phyloP scores from a whole-genome alignment of 2,329 filamentous ascomycete genomes.

The Arachnomyces sp. region DNA sequence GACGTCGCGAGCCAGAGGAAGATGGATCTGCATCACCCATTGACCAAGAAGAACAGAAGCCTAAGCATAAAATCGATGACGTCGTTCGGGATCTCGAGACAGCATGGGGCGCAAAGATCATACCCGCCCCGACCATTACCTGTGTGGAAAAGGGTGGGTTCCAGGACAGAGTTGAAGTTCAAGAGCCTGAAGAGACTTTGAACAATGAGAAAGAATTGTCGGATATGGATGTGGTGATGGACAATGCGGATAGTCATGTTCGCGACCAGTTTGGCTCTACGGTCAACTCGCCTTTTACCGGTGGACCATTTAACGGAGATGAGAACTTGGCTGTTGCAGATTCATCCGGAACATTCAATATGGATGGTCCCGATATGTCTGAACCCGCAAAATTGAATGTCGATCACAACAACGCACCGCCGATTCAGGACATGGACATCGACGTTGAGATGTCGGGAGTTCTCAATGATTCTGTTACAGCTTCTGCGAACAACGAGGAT shows the following conservation, averaged over 20 bases:
- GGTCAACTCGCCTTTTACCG: slow-evolving; percentile 7
- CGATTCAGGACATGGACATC: slow-evolving; percentile 26
- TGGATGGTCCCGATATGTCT: slow-evolving; percentile 4
- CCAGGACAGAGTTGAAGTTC: slow-evolving; percentile 45
- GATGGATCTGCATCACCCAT: slow-evolving; percentile 26
- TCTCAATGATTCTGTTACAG: slow-evolving; percentile 29
- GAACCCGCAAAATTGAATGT: slow-evolving; percentile 2
- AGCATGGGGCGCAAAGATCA: slow-evolving; percentile 59
- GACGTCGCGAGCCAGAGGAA: slow-evolving; percentile 27
- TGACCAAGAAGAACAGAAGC: slow-evolving; percentile 35
- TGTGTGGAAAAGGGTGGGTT: slow-evolving; percentile 73
- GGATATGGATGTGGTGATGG: slow-evolving; percentile 17
- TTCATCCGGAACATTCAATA: slow-evolving; percentile 42
- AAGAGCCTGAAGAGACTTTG: not conserved
- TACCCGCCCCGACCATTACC: slow-evolving; percentile 56
- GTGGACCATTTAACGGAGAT: slow-evolving; percentile 7
- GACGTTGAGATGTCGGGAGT: slow-evolving; percentile 54
- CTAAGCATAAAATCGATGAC: slow-evolving; percentile 52
- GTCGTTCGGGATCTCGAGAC: slow-evolving; percentile 69
- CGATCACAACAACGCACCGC: slow-evolving; percentile 1
- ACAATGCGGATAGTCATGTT: slow-evolving; percentile 22
- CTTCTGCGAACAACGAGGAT: slow-evolving; percentile 39
- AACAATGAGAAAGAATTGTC: no score
- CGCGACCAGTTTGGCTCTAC: slow-evolving; percentile 29
- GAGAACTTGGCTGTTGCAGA: slow-evolving; percentile 45